Percentiles rank a stretch among this genome's conserved stretches.
phyloP scores from a whole-genome alignment of 306 rosid genomes.

The Sindora glabra region DNA sequence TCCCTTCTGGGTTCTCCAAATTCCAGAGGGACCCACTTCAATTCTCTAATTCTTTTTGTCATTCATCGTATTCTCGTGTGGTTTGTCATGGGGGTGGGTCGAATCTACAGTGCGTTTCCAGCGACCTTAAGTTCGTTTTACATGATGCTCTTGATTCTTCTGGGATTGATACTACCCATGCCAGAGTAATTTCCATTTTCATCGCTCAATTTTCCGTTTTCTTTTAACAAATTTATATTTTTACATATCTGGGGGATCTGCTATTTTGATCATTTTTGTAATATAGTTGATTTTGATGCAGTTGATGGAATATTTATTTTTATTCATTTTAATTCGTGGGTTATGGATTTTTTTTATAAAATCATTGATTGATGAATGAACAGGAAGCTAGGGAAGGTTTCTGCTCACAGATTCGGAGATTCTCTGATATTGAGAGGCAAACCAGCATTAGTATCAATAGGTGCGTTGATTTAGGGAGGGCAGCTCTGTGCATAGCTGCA shows the following conservation, averaged over 20 bases:
- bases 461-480: constrained; percentile 69
- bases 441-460: constrained; percentile 83
- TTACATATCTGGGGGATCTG: background rate
- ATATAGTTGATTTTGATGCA: background rate
- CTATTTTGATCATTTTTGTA: background rate
- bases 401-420: constrained; percentile 54
- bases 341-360: background rate
- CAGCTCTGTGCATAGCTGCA: constrained; percentile 77
- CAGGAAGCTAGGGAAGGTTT: constrained; percentile 85
- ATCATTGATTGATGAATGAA: constrained; percentile 11
- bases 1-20: constrained; percentile 20
- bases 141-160: constrained; percentile 79
- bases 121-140: constrained; percentile 47
- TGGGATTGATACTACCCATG: constrained; percentile 60
- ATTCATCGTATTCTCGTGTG: constrained; percentile 21
- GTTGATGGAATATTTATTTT: background rate
- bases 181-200: constrained; percentile 43
- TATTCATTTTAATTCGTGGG: background rate
- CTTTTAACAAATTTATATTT: no score
- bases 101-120: constrained; percentile 8
- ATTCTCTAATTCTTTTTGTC: background rate
- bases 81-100: constrained; percentile 25
- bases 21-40: constrained; percentile 27
- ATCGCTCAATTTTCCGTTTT: background rate
- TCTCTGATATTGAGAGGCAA: constrained; percentile 62